Evolutionary conservation across 257 asterid species (phyloP), one percentile per base, ranked within the genome.

Genomic region (Henckelia pumila): DNA sequence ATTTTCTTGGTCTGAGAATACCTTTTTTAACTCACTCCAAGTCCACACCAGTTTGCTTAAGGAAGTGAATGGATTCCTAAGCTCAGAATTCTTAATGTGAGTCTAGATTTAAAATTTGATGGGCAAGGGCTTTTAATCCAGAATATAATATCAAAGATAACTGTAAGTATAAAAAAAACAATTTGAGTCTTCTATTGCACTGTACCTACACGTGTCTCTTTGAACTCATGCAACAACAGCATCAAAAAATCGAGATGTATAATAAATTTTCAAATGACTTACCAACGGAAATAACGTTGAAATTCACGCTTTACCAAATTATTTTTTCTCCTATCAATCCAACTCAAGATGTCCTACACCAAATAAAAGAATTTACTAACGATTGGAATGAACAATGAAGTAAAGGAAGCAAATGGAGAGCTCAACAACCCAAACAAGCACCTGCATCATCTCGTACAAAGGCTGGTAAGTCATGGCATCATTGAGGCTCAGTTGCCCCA

Each of bases 391-490:
- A 50, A 63, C 58, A 70, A 26, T 28, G 33, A 50, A 63, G 66
- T 59, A 69, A 23, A n/a, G 35, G 44, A 68, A 25, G 49, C 60
- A 59, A 72, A 56, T 59, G 50, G 63, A 76, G 59, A 69, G 74
- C 22, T 37, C 66, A 40, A 22, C 20, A 20, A 25, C 64, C 4
- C 66, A 56, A 65, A 67, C 33, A 72, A 68, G 60, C 73, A 93
- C 99, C 95, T 90, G 85, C 20, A 73, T 76, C 96, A 90, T 87
- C 73, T 91, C 97, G 70, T 75, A 64, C 79, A 94, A 80, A 59
- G 99, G 99, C 73, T 79, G 89, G 81, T 94, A 94, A 70, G 83
- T 85, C 92, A 80, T 74, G 24, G 57, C 59, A 76, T 94, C 85
- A 64, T 63, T 66, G 63, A 74, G 74, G 61, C 75, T 61, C 79